Conservation (phyloP, 371 early-diverging fungal genomes). For the Mucor saturninus region DNA sequence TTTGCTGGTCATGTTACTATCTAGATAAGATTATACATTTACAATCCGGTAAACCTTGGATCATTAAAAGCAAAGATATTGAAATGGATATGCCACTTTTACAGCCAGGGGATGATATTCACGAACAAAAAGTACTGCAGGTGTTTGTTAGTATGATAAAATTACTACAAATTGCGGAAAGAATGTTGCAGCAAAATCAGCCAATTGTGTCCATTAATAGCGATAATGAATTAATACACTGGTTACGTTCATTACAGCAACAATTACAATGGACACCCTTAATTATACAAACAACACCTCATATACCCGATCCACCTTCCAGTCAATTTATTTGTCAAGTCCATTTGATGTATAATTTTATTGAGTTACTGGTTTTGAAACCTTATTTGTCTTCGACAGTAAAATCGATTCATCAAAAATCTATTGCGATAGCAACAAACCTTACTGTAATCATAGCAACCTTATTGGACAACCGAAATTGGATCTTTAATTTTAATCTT, state of each 20-base stretch:
- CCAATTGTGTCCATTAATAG: conserved; percentile 18
- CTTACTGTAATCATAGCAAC: conserved; percentile 20
- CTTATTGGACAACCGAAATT: conserved; percentile 10
- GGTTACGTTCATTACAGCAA: conserved; percentile 31
- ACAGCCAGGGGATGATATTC: conserved; percentile 35
- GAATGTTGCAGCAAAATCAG: conserved; percentile 22
- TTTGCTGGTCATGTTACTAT: conserved; percentile 42
- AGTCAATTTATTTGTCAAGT: conserved; percentile 26
- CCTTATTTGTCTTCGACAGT: conserved; percentile 28
- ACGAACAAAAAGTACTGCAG: conserved; percentile 33
- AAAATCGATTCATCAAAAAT: conserved; percentile 27
- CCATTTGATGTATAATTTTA: conserved; percentile 35
- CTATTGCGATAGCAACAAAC: conserved; percentile 23
- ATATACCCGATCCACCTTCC: conserved; percentile 17
- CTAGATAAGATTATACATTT: conserved; percentile 35
- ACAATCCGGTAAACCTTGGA: conserved; percentile 33
- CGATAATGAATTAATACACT: conserved; percentile 28
- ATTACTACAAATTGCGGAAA: conserved; percentile 32
- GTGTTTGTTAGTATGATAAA: conserved; percentile 34
- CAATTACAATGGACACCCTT: conserved; percentile 39
- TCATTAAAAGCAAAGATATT: conserved; percentile 29
- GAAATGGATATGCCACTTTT: conserved; percentile 36
- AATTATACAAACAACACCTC: conserved; percentile 3
- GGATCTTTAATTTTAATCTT: conserved; percentile 23
- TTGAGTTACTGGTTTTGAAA: conserved; percentile 28